A percentile compares a stretch with the other conserved stretches of the same genome.
Evolutionary conservation across 2,329 filamentous ascomycete species (phyloP).

Genomic region (Cladosporium velox): DNA sequence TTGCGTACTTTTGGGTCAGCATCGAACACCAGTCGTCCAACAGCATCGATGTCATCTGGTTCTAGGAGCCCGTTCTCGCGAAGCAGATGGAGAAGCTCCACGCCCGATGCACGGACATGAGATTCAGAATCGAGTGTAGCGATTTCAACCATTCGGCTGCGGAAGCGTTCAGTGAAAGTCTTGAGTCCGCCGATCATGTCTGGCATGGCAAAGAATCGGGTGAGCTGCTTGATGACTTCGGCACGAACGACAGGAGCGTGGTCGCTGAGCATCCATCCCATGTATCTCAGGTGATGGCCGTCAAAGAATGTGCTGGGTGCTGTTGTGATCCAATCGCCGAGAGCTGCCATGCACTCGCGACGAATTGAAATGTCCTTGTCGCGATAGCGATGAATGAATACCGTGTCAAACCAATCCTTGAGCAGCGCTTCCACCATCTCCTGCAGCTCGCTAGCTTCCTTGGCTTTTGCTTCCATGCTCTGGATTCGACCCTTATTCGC

Average conservation of each 20-base stretch:
- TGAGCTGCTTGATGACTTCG: conserved; percentile 84
- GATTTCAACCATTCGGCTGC: conserved; percentile 86
- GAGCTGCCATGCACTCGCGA: conserved; percentile 80
- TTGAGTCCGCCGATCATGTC: conserved; percentile 75
- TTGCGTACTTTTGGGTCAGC: conserved; percentile 81
- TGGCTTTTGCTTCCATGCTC: conserved; percentile 70
- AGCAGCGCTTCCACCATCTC: conserved; percentile 71
- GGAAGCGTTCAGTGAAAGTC: conserved; percentile 91
- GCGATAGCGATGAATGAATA: conserved; percentile 94
- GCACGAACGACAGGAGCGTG: conserved; percentile 70
- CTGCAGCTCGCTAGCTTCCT: conserved; percentile 69
- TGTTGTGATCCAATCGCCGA: conserved; percentile 84
- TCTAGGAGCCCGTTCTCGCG: conserved; percentile 84
- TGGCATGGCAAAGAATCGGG: conserved; percentile 75
- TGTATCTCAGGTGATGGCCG: conserved; percentile 83
- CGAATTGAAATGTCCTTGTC: conserved; percentile 90
- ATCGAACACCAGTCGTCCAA: conserved; percentile 88
- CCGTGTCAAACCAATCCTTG: conserved; percentile 83
- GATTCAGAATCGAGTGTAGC: conserved; percentile 82
- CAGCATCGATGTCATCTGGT: conserved; percentile 83
- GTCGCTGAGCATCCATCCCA: conserved; percentile 95
- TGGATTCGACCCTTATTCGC: conserved; percentile 78
- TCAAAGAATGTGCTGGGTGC: conserved; percentile 89
- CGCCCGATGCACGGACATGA: conserved; percentile 74
- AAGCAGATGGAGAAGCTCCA: conserved; percentile 79